Conservation (phyloP, 1,284 basidiomycete genomes). For the Trichosporon inkin region DNA sequence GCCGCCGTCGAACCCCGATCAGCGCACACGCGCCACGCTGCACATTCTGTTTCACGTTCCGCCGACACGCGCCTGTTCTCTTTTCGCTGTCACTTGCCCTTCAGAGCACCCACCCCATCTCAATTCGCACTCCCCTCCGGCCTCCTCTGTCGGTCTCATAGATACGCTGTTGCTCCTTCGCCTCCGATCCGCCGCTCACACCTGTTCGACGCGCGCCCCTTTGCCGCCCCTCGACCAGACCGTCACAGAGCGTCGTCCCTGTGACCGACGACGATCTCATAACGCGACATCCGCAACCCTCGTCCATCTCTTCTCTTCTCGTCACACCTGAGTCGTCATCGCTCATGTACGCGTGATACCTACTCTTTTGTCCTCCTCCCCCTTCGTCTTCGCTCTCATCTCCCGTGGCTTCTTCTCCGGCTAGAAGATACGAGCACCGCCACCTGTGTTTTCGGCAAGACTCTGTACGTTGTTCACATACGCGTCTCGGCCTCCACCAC, state of each 20-base stretch:
- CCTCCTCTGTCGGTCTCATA: not conserved
- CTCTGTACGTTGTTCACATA: not conserved
- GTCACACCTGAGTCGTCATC: not conserved
- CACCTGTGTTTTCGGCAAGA: not conserved
- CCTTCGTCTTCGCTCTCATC: not conserved
- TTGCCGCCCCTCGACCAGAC: not conserved
- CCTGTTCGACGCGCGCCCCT: not conserved
- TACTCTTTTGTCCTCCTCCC: not conserved
- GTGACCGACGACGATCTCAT: constrained; percentile 5
- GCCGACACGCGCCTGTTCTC: constrained; percentile 4
- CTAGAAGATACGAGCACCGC: constrained; percentile 9
- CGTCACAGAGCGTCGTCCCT: not conserved
- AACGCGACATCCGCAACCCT: constrained; percentile 1
- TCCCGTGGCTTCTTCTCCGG: constrained; percentile 9
- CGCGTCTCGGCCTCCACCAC: constrained; percentile 1
- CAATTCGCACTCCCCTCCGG: not conserved
- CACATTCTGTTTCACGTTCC: constrained; percentile 4
- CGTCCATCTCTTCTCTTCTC: constrained; percentile 8
- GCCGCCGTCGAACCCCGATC: not conserved
- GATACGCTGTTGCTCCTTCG: not conserved
- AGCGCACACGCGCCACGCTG: not conserved
- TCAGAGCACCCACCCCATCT: not conserved
- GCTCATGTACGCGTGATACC: constrained; percentile 2
- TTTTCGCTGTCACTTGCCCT: not conserved
- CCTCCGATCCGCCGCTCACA: not conserved